A percentile compares a stretch with the other conserved stretches of the same genome.
phyloP scores from a whole-genome alignment of 495 filamentous ascomycete species.

The Trichoderma erinaceum region DNA sequence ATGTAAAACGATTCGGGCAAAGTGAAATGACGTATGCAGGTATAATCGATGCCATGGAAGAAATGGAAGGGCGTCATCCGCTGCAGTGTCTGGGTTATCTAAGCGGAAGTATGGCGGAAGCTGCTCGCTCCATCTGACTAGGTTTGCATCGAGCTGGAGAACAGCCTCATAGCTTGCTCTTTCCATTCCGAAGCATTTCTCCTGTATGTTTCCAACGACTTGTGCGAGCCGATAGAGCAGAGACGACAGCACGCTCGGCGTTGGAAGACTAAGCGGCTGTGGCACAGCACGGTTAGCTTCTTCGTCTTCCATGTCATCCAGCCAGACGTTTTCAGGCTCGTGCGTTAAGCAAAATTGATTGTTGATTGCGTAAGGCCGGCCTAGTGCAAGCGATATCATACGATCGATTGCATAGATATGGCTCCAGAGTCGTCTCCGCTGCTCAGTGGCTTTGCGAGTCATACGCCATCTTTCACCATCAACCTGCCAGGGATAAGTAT shows the following conservation, averaged over 20 bases:
- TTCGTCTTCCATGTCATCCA: slow-evolving; percentile 1
- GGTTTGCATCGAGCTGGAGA: neutral
- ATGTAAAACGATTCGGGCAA: slow-evolving; percentile 1
- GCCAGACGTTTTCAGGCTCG: slow-evolving; percentile 3
- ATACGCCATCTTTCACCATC: slow-evolving; percentile 1
- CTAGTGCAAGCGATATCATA: neutral
- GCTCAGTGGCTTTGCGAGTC: neutral
- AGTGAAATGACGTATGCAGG: slow-evolving; percentile 7
- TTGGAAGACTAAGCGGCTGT: slow-evolving; percentile 1
- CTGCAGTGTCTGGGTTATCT: slow-evolving; percentile 3
- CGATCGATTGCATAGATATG: slow-evolving; percentile 6
- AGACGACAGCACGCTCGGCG: neutral
- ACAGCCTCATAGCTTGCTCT: slow-evolving; percentile 5
- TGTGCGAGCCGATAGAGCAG: slow-evolving; percentile 5
- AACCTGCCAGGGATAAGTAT: neutral
- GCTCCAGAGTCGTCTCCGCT: slow-evolving; percentile 6
- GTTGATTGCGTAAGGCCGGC: slow-evolving; percentile 6
- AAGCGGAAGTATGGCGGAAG: neutral
- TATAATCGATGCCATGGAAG: neutral
- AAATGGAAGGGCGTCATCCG: slow-evolving; percentile 1
- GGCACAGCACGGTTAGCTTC: neutral
- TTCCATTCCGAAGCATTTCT: slow-evolving; percentile 3
- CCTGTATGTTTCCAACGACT: slow-evolving; percentile 4
- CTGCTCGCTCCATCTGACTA: slow-evolving; percentile 4
- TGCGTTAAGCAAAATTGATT: neutral